phyloP scores from a whole-genome alignment of 176 grass and related monocot species.

The Canna indica region DNA sequence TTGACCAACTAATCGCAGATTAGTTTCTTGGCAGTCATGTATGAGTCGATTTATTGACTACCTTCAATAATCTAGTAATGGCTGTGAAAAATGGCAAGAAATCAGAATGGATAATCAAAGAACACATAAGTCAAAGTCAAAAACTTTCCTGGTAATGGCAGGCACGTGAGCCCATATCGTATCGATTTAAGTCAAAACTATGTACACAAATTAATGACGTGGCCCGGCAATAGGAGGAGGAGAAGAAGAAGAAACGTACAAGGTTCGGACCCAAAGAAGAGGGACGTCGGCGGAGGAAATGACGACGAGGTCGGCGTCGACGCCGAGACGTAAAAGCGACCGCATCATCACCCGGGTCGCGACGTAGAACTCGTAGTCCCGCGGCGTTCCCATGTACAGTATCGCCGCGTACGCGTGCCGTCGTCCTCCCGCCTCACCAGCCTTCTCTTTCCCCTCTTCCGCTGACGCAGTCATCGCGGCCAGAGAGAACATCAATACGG shows the following conservation, averaged over 20 bases:
- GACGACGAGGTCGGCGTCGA: constrained; percentile 80
- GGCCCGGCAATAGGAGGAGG: neutral
- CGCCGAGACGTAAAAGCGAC: constrained; percentile 42
- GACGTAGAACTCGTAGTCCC: constrained; percentile 99
- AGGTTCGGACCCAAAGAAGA: constrained; percentile 48
- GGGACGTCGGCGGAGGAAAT: constrained; percentile 92
- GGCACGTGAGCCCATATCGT: too few species aligned
- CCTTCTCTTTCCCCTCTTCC: neutral
- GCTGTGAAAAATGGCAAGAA: too few species aligned
- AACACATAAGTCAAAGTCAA: too few species aligned
- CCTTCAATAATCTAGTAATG: too few species aligned
- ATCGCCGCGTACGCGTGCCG: constrained; percentile 81
- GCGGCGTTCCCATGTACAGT: constrained; percentile 99
- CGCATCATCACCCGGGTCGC: constrained; percentile 91
- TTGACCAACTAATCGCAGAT: neutral
- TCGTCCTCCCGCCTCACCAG: neutral
- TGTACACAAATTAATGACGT: too few species aligned
- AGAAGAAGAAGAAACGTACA: constrained; percentile 33
- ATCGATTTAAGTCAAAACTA: neutral
- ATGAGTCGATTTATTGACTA: too few species aligned
- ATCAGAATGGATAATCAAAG: too few species aligned
- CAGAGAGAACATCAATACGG: constrained; percentile 1
- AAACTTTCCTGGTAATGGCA: too few species aligned
- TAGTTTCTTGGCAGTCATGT: too few species aligned
- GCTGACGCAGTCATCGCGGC: neutral